phyloP scores from a whole-genome alignment of 1,139 yeast genomes.

The Fermentozyma sake region DNA sequence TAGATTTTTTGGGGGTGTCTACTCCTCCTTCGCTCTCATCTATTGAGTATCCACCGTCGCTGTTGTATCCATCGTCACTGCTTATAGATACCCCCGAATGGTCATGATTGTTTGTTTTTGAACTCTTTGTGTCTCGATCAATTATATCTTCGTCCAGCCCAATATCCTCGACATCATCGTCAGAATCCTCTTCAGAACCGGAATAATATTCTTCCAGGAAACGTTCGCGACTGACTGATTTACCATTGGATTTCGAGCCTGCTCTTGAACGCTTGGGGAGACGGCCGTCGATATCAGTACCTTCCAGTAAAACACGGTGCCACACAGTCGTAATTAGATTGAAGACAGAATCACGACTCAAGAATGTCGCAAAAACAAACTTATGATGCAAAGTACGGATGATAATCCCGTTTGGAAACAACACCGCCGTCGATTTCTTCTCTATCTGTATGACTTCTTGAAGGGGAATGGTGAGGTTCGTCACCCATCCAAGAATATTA shows the following conservation, averaged over 20 bases:
- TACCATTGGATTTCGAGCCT: slow-evolving; percentile 11
- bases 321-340: slow-evolving; percentile 59
- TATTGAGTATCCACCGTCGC: slow-evolving; percentile 5
- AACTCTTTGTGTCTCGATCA: slow-evolving; percentile 4
- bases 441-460: slow-evolving; percentile 69
- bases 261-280: slow-evolving; percentile 7
- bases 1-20: slow-evolving; percentile 6
- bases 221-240: slow-evolving; percentile 8
- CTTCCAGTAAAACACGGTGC: slow-evolving; percentile 39
- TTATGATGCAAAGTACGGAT: slow-evolving; percentile 68
- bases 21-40: slow-evolving; percentile 8
- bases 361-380: slow-evolving; percentile 68
- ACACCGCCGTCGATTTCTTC: slow-evolving; percentile 66
- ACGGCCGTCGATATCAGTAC: slow-evolving; percentile 12
- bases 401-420: slow-evolving; percentile 73
- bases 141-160: slow-evolving; percentile 7
- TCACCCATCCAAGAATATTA: slow-evolving; percentile 71
- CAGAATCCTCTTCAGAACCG: slow-evolving; percentile 1
- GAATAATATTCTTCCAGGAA: no score
- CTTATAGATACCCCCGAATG: slow-evolving; percentile 3
- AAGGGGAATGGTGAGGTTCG: slow-evolving; percentile 60
- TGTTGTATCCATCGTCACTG: slow-evolving; percentile 4
- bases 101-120: slow-evolving; percentile 3
- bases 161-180: slow-evolving; percentile 4
- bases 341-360: slow-evolving; percentile 64